Conservation (phyloP, 140 eudicot genomes). For the Ambrosia hybrid region DNA sequence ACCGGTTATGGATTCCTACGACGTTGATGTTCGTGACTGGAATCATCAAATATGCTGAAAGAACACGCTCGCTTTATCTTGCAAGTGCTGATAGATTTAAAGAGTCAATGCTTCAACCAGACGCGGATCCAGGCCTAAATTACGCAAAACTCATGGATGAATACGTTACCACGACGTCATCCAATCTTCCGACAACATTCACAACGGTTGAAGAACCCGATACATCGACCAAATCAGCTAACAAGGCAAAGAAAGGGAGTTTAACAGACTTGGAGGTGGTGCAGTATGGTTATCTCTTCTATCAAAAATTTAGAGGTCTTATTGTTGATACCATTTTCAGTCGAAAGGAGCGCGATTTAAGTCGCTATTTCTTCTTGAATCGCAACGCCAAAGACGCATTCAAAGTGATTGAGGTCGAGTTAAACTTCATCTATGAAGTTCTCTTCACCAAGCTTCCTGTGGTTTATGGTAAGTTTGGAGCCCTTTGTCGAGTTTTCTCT, state of each 20-base stretch:
- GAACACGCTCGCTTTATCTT: constrained; percentile 50
- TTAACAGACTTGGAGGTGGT: constrained; percentile 40
- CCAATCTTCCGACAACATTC: constrained; percentile 44
- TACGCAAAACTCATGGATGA: constrained; percentile 68
- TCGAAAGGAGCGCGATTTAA: constrained; percentile 43
- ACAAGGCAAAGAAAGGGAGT: constrained; percentile 33
- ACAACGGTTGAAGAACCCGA: constrained; percentile 30
- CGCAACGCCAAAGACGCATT: constrained; percentile 49
- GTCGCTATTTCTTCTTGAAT: constrained; percentile 56
- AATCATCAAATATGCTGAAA: constrained; percentile 49
- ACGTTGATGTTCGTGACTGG: constrained; percentile 43
- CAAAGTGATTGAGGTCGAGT: constrained; percentile 52
- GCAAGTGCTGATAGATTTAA: constrained; percentile 51
- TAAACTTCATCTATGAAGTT: constrained; percentile 59
- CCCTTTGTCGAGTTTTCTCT: constrained; percentile 31
- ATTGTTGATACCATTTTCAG: constrained; percentile 52
- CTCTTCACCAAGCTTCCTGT: constrained; percentile 56
- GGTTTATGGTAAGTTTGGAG: constrained; percentile 21
- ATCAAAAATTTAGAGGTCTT: constrained; percentile 48
- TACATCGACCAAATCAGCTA: constrained; percentile 32
- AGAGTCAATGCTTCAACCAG: constrained; percentile 47
- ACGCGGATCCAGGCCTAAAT: constrained; percentile 63
- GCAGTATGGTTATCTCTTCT: constrained; percentile 45
- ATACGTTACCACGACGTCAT: constrained; percentile 42
- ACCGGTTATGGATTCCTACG: constrained; percentile 45